Conservation (phyloP, 345 rosid genomes). For the Laguncularia racemosa region DNA sequence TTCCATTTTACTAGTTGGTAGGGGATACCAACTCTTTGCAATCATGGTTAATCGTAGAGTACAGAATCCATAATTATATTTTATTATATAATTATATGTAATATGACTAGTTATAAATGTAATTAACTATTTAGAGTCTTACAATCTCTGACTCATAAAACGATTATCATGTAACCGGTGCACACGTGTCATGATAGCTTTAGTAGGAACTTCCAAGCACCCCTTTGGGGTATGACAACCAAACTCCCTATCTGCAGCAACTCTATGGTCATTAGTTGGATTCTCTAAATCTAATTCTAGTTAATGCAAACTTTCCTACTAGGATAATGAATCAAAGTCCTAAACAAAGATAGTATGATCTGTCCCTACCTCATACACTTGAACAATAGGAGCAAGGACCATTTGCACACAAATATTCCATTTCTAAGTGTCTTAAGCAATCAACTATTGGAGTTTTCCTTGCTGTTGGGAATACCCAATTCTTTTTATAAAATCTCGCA, state of each 20-base stretch:
- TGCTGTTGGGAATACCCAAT: constrained; percentile 16
- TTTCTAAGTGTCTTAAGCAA: constrained; percentile 21
- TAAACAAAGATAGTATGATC: constrained; percentile 37
- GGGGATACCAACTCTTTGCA: too few species aligned
- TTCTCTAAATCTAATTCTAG: constrained; percentile 27
- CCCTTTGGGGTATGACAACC: too few species aligned
- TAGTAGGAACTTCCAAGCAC: too few species aligned
- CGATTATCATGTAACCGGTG: too few species aligned
- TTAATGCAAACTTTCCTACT: constrained; percentile 16
- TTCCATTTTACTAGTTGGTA: too few species aligned
- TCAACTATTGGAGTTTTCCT: constrained; percentile 14
- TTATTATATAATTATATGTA: too few species aligned
- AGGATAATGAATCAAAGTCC: constrained; percentile 21
- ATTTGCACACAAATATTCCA: constrained; percentile 23
- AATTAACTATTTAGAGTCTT: too few species aligned
- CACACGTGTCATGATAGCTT: too few species aligned
- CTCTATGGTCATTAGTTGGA: constrained; percentile 27
- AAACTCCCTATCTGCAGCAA: constrained; percentile 36
- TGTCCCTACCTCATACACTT: constrained; percentile 24
- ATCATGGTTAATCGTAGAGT: too few species aligned
- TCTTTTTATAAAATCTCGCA: constrained; percentile 28
- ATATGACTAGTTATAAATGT: too few species aligned
- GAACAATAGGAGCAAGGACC: constrained; percentile 37
- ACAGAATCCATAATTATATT: too few species aligned
- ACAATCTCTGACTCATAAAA: too few species aligned